These are phyloP conservation scores for Nicotiana tabacum DNA, from an alignment of 257 asterid species.

Conservation along the genomic window DNA sequence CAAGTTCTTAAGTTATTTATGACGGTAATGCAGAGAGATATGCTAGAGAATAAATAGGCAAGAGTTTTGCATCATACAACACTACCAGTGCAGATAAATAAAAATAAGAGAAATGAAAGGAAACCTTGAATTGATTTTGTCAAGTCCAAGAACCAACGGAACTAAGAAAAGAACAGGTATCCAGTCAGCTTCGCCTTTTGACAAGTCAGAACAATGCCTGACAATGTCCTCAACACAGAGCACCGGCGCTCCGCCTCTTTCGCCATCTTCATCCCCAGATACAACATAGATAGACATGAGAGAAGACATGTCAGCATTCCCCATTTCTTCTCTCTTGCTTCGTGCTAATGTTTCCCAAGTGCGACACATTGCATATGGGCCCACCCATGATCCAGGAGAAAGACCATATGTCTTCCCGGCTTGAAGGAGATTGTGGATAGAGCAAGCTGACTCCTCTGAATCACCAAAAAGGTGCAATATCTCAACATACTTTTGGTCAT, in stretches of 20 bases:
- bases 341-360: slow-evolving; percentile 86
- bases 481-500: slow-evolving; percentile 56
- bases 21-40: not conserved
- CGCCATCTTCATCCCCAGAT: slow-evolving; percentile 98
- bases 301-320: slow-evolving; percentile 34
- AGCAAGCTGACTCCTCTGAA: slow-evolving; percentile 69
- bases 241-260: slow-evolving; percentile 98
- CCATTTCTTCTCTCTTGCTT: slow-evolving; percentile 35
- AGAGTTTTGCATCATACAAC: not conserved
- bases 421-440: slow-evolving; percentile 93
- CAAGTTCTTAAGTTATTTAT: not conserved
- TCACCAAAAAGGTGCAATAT: slow-evolving; percentile 85
- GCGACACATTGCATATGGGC: slow-evolving; percentile 98
- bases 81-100: not conserved
- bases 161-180: slow-evolving; percentile 72
- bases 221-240: slow-evolving; percentile 66
- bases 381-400: slow-evolving; percentile 97
- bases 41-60: not conserved
- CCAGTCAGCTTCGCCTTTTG: slow-evolving; percentile 53
- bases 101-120: not conserved
- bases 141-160: slow-evolving; percentile 96
- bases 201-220: slow-evolving; percentile 45
- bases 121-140: slow-evolving; percentile 91
- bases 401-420: slow-evolving; percentile 86
- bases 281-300: slow-evolving; percentile 70